phyloP scores from a whole-genome alignment of 106 monocot species.

The Gastrodia elata region DNA sequence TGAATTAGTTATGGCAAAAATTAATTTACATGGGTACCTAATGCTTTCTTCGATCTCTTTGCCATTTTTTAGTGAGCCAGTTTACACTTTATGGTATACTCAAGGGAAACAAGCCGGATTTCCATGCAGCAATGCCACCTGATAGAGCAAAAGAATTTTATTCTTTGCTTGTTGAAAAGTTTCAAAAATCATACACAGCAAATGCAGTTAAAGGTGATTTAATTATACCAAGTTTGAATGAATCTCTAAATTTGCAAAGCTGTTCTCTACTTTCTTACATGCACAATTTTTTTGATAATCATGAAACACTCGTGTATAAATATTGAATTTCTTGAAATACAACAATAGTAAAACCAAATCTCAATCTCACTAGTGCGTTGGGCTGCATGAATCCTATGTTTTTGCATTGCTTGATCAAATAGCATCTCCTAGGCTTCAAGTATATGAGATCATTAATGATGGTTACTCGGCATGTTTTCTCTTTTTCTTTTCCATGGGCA shows the following conservation, averaged over 20 bases:
- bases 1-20: neutral
- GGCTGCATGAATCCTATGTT: no score
- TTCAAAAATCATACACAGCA: constrained; percentile 45
- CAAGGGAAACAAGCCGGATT: constrained; percentile 97
- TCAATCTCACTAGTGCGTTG: no score
- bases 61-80: constrained; percentile 62
- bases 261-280: neutral
- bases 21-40: neutral
- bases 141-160: constrained; percentile 72
- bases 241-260: neutral
- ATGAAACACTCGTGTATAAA: neutral
- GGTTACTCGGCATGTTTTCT: no score
- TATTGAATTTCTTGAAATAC: neutral
- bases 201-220: constrained; percentile 70
- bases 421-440: no score
- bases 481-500: no score
- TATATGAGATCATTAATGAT: no score
- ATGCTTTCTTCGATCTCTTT: constrained; percentile 1
- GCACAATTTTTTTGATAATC: neutral
- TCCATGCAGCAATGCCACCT: constrained; percentile 92
- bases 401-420: no score
- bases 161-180: constrained; percentile 69
- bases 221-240: neutral
- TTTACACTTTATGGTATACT: constrained; percentile 87
- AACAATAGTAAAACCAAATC: no score